A percentile compares a stretch with the other conserved stretches of the same genome.
These are phyloP conservation scores for Mycosarcoma mackinlayi DNA, from an alignment of 1,284 basidiomycete genomes.

Conservation along the genomic window DNA sequence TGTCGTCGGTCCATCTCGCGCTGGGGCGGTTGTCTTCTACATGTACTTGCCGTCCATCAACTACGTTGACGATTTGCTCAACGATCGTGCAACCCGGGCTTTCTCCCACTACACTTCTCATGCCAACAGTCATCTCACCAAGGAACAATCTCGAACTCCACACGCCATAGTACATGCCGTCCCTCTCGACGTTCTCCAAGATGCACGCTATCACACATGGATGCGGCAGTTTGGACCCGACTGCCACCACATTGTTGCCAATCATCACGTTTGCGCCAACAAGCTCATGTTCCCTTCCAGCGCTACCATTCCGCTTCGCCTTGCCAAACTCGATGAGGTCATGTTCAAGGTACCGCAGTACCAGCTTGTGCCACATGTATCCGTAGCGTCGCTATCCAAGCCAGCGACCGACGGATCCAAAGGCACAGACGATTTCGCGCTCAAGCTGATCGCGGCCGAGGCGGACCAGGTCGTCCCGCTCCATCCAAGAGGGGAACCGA, in stretches of 20 bases:
- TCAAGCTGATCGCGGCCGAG: slow-evolving; percentile 24
- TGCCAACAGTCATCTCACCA: slow-evolving; percentile 40
- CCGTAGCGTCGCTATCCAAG: slow-evolving; percentile 2
- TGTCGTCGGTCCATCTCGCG: slow-evolving; percentile 75
- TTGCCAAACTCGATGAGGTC: slow-evolving; percentile 78
- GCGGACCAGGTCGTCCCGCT: slow-evolving; percentile 35
- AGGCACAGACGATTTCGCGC: neutral
- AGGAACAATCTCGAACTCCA: slow-evolving; percentile 71
- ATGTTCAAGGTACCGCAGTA: slow-evolving; percentile 81
- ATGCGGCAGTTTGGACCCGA: slow-evolving; percentile 75
- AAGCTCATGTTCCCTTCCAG: slow-evolving; percentile 80
- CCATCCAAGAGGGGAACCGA: slow-evolving; percentile 45
- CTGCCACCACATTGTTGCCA: slow-evolving; percentile 72
- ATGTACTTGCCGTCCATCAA: slow-evolving; percentile 75
- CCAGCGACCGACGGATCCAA: neutral
- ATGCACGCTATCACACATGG: slow-evolving; percentile 78
- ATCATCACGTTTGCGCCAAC: slow-evolving; percentile 75
- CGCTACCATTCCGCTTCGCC: slow-evolving; percentile 77
- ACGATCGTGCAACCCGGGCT: slow-evolving; percentile 69
- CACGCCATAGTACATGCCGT: slow-evolving; percentile 61
- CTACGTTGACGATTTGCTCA: slow-evolving; percentile 75
- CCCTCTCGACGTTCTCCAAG: slow-evolving; percentile 71
- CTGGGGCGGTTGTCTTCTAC: slow-evolving; percentile 72
- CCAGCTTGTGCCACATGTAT: slow-evolving; percentile 32
- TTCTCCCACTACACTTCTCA: slow-evolving; percentile 69